phyloP scores from a whole-genome alignment of 306 rosid species.

The Dicorynia guianensis region DNA sequence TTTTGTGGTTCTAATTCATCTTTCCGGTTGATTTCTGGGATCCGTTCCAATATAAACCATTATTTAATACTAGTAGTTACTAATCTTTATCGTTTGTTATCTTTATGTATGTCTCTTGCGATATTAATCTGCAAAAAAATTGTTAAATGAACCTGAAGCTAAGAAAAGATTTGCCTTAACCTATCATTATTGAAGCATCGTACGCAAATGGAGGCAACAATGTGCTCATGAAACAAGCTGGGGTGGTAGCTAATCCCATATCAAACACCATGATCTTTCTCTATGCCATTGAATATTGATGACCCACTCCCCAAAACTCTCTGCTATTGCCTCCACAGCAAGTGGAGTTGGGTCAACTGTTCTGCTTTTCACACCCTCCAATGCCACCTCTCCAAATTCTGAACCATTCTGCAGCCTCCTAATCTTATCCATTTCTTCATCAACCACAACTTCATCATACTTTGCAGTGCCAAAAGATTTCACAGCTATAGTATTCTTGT shows the following conservation, averaged over 20 bases:
- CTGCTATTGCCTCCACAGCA: conserved; percentile 79
- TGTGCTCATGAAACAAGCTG: conserved; percentile 99
- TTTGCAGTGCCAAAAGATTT: conserved; percentile 56
- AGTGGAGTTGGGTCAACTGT: conserved; percentile 72
- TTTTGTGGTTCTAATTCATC: neutral
- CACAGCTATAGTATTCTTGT: conserved; percentile 27
- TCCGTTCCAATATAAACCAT: neutral
- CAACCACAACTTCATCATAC: conserved; percentile 64
- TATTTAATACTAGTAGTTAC: no score
- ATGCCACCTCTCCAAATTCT: conserved; percentile 85
- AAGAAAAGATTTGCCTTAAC: neutral
- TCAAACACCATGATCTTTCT: conserved; percentile 65
- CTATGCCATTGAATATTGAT: conserved; percentile 53
- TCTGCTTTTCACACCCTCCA: conserved; percentile 86
- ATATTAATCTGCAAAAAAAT: no score
- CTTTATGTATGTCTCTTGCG: no score
- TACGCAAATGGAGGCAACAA: conserved; percentile 74
- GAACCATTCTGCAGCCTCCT: conserved; percentile 93
- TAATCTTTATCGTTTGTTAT: no score
- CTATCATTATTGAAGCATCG: conserved; percentile 92
- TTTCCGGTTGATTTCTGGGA: neutral
- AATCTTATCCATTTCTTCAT: conserved; percentile 83
- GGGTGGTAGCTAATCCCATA: conserved; percentile 89
- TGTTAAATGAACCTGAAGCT: no score
- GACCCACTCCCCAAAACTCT: conserved; percentile 95